phyloP scores from a whole-genome alignment of 208 protist genomes.

The Leishmania guyanensis region DNA sequence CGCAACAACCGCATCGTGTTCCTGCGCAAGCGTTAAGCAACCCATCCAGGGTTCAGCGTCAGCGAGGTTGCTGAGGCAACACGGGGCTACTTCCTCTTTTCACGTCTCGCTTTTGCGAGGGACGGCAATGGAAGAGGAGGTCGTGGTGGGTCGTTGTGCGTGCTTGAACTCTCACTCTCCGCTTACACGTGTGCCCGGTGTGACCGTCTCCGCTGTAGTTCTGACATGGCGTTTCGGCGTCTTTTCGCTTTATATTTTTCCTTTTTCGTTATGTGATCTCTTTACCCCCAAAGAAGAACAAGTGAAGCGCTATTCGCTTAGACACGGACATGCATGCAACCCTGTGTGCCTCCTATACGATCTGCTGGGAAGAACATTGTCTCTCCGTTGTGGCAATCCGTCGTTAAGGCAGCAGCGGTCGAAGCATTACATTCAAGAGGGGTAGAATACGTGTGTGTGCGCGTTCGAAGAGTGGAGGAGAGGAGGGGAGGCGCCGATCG shows the following conservation, averaged over 20 bases:
- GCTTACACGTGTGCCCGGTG: neutral
- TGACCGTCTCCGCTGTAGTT: neutral
- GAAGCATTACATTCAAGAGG: neutral
- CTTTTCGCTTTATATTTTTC: neutral
- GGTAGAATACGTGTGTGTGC: neutral
- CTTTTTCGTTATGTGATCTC: neutral
- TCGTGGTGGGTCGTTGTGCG: neutral
- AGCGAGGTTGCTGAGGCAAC: neutral
- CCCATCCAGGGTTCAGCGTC: neutral
- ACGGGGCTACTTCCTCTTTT: neutral
- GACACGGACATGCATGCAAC: neutral
- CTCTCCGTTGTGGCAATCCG: neutral
- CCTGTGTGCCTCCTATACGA: neutral
- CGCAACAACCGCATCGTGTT: slow-evolving; percentile 97
- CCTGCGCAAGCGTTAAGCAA: slow-evolving; percentile 83
- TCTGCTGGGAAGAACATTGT: neutral
- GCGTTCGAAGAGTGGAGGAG: neutral
- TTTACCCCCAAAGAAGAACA: neutral
- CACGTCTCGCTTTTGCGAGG: neutral
- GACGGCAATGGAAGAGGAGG: neutral
- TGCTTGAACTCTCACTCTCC: neutral
- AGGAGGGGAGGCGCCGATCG: neutral
- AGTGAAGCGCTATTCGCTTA: too few species aligned
- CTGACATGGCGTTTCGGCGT: neutral
- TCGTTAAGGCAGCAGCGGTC: neutral